Base-by-base conservation (phyloP, 495 filamentous ascomycete species). In the Cudoniella acicularis region DNA sequence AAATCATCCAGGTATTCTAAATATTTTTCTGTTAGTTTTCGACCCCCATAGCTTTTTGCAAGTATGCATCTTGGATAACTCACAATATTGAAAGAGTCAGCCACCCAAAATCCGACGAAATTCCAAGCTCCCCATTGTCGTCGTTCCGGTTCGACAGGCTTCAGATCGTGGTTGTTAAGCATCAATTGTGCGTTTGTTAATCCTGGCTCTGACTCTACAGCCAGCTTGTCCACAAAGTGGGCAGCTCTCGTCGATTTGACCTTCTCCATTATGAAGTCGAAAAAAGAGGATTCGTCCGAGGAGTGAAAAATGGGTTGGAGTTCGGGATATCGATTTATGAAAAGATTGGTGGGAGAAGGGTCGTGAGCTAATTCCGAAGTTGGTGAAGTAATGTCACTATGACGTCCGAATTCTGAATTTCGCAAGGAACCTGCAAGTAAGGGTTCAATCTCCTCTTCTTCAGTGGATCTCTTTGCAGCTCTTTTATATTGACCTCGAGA, bases 1-100 rank as follows among this genome's bases (percentile, higher is more conserved):
- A 84, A 60, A 96, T 96, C 92, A 96, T 96, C 92, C 92, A 97
- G 16, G 92, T 97, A 72, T 97, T 97, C 60, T 58, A 24, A n/a
- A 10, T 20, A 3, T 10, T 17, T n/a, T 21, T 48, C 10, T 56
- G 36, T 47, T 2, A 48, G 21, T 48, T 22, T 83, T 50, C n/a
- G n/a, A n/a, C n/a, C n/a, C n/a, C n/a, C n/a, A n/a, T n/a, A n/a
- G n/a, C n/a, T n/a, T n/a, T n/a, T n/a, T n/a, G n/a, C n/a, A n/a
- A n/a, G n/a, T n/a, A 54, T 10, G 22, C 22, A 21, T 21, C n/a
- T 21, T n/a, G 11, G 18, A 25, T 25, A 40, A 77, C 80, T 66
- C 68, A 84, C 82, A 71, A 97, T 95, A 71, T 97, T 97, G 72
- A 96, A 91, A 4, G 89, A 93, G 73, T 97, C 92, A 27, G 92